These are phyloP conservation scores for Apiotrichum domesticum DNA, from an alignment of 1,284 basidiomycete species.

Conservation along the genomic window DNA sequence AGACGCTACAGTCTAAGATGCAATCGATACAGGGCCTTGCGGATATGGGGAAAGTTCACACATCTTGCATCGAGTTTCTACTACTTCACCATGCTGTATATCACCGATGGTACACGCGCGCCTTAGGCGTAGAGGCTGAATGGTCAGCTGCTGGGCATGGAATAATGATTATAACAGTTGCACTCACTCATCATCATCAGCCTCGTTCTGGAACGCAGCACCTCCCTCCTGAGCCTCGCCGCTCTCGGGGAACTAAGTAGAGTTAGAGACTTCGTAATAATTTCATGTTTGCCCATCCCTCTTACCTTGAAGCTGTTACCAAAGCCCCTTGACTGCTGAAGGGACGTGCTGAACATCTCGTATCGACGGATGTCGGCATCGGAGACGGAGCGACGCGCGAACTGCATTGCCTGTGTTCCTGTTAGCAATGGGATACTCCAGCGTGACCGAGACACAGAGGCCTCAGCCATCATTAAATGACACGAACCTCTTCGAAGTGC, in stretches of 20 bases:
- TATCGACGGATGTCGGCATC: conserved; percentile 79
- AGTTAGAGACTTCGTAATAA: conserved; percentile 43
- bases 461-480: too few species aligned
- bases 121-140: too few species aligned
- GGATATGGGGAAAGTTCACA: too few species aligned
- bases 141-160: too few species aligned
- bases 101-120: too few species aligned
- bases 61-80: too few species aligned
- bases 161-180: background rate
- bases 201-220: conserved; percentile 46
- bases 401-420: conserved; percentile 29
- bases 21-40: too few species aligned
- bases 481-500: conserved; percentile 77
- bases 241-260: conserved; percentile 74
- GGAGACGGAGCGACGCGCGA: conserved; percentile 79
- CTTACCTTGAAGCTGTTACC: conserved; percentile 43
- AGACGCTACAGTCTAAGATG: too few species aligned
- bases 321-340: conserved; percentile 44
- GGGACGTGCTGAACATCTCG: conserved; percentile 46
- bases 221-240: conserved; percentile 49
- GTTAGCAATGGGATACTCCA: too few species aligned
- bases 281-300: background rate
- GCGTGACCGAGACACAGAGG: too few species aligned
- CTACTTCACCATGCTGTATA: too few species aligned
- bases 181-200: conserved; percentile 44